Percentiles rank a stretch among this genome's conserved stretches.
phyloP scores from a whole-genome alignment of 257 asterid genomes.

The Forsythia viridissima region DNA sequence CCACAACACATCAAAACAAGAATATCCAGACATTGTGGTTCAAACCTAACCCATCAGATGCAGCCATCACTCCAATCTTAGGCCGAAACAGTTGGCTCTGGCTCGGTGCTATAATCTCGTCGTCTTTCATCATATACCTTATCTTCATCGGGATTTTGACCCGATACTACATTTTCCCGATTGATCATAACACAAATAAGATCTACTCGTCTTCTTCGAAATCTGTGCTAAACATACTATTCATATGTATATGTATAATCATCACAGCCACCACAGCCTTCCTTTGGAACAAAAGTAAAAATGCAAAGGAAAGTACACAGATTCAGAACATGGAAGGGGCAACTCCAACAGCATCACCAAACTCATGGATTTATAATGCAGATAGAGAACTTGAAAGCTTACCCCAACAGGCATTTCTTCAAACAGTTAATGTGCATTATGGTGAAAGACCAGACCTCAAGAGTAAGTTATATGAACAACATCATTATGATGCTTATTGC shows the following conservation, averaged over 20 bases:
- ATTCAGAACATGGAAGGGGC: slow-evolving; percentile 63
- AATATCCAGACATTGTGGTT: slow-evolving; percentile 46
- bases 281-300: slow-evolving; percentile 54
- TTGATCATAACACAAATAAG: slow-evolving; percentile 55
- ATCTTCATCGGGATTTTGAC: slow-evolving; percentile 48
- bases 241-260: slow-evolving; percentile 50
- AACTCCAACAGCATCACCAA: slow-evolving; percentile 58
- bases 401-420: slow-evolving; percentile 49
- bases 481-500: background rate
- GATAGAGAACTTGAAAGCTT: slow-evolving; percentile 81
- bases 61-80: slow-evolving; percentile 55
- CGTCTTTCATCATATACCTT: slow-evolving; percentile 67
- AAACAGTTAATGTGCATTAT: slow-evolving; percentile 64
- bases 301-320: slow-evolving; percentile 42
- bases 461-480: slow-evolving; percentile 42
- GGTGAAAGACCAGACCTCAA: slow-evolving; percentile 83
- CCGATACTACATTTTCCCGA: slow-evolving; percentile 58
- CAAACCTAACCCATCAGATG: slow-evolving; percentile 55
- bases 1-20: slow-evolving; percentile 26
- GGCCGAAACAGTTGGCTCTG: slow-evolving; percentile 69
- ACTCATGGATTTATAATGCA: slow-evolving; percentile 49
- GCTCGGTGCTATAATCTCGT: slow-evolving; percentile 60
- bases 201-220: slow-evolving; percentile 41
- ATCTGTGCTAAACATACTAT: slow-evolving; percentile 40
- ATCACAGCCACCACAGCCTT: slow-evolving; percentile 46